phyloP scores from a whole-genome alignment of 768 basidiomycete species.

The Termitomyces sp. region DNA sequence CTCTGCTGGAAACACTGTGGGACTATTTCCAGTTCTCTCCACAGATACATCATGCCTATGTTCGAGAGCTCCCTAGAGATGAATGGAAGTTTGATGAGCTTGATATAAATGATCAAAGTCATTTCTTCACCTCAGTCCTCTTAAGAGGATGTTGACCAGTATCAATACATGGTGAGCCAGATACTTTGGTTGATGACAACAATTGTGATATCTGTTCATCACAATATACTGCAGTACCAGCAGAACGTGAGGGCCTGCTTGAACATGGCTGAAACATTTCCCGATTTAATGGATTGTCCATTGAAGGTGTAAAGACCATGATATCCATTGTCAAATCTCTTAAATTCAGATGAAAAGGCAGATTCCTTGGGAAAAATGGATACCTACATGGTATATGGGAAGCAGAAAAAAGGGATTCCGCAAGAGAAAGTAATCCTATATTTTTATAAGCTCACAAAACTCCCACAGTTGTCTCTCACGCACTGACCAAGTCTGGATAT shows the following conservation, averaged over 20 bases:
- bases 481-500: neutral
- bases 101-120: neutral
- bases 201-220: neutral
- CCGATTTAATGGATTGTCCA: constrained; percentile 9
- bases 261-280: neutral
- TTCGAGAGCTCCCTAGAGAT: neutral
- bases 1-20: neutral
- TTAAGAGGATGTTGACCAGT: neutral
- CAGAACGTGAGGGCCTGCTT: neutral
- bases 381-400: neutral
- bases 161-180: too few species aligned
- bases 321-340: neutral
- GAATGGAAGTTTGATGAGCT: neutral
- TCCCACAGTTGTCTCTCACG: neutral
- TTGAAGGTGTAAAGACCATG: neutral
- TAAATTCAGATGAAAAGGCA: neutral
- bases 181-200: neutral
- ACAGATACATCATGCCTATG: neutral
- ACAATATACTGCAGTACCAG: neutral
- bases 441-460: neutral
- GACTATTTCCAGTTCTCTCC: neutral
- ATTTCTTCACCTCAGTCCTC: neutral
- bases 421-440: neutral
- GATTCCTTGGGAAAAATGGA: neutral
- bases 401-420: neutral